Conservation (phyloP, 371 early-diverging fungal genomes). For the Rozella allomycis region DNA sequence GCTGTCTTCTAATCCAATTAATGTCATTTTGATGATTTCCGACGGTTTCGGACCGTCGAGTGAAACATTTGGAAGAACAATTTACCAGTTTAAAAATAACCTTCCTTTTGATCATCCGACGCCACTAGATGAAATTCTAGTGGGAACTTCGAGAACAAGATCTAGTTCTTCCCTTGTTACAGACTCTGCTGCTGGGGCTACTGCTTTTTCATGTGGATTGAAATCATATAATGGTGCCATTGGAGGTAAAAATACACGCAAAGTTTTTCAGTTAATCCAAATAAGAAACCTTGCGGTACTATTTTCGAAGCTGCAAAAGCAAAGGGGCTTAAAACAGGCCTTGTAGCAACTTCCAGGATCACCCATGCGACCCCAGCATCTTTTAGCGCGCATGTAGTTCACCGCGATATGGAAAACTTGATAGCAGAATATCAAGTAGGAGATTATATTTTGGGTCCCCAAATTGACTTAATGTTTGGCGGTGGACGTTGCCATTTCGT, state of each 20-base stretch:
- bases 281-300: conserved; percentile 56
- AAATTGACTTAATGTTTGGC: conserved; percentile 71
- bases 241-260: too few species aligned
- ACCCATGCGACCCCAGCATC: conserved; percentile 55
- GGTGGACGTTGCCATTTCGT: conserved; percentile 71
- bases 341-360: conserved; percentile 74
- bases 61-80: neutral
- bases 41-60: conserved; percentile 2
- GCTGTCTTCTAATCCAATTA: too few species aligned
- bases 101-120: conserved; percentile 15
- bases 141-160: conserved; percentile 59
- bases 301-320: conserved; percentile 78
- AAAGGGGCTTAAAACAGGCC: conserved; percentile 51
- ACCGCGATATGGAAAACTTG: conserved; percentile 47
- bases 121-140: conserved; percentile 58
- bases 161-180: conserved; percentile 58
- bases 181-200: conserved; percentile 89
- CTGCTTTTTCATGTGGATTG: conserved; percentile 63
- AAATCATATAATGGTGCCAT: conserved; percentile 81
- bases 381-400: conserved; percentile 44
- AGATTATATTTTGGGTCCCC: conserved; percentile 47
- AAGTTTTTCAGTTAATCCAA: too few species aligned
- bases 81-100: conserved; percentile 30
- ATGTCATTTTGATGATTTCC: conserved; percentile 2
- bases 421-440: conserved; percentile 84